A percentile compares a stretch with the other conserved stretches of the same genome.
Evolutionary conservation across 352 stramenopile species (phyloP).

Genomic region (Globisporangium solare): DNA sequence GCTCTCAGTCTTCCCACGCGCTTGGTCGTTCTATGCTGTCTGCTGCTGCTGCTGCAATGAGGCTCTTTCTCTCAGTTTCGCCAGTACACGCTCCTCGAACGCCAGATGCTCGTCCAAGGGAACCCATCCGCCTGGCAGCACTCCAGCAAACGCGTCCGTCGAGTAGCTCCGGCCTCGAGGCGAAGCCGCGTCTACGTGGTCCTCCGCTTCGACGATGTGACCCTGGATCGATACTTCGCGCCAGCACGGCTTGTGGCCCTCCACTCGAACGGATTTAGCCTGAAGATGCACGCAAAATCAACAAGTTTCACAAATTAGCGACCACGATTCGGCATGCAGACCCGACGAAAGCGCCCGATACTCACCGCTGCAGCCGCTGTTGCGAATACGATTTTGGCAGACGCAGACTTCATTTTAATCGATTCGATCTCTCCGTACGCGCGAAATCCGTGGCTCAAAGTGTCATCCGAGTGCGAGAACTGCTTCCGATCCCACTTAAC

Average conservation of each 20-base stretch:
- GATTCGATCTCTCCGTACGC: conserved; percentile 59
- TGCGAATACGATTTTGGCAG: conserved; percentile 59
- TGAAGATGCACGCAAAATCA: conserved; percentile 10
- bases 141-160: conserved; percentile 1
- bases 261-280: conserved; percentile 55
- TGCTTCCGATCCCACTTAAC: conserved; percentile 73
- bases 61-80: conserved; percentile 35
- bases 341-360: background rate
- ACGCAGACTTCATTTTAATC: conserved; percentile 69
- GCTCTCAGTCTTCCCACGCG: conserved; percentile 13
- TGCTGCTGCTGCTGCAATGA: conserved; percentile 26
- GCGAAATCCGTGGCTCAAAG: conserved; percentile 50
- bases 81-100: conserved; percentile 53
- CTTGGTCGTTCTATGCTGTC: conserved; percentile 9
- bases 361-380: conserved; percentile 39
- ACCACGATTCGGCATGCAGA: background rate
- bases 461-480: conserved; percentile 73
- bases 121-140: conserved; percentile 41
- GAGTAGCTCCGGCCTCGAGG: conserved; percentile 9
- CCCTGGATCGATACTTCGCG: conserved; percentile 67
- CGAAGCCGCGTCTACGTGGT: conserved; percentile 18
- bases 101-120: conserved; percentile 45
- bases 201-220: conserved; percentile 63
- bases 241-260: conserved; percentile 69
- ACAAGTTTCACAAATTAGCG: background rate